These are phyloP conservation scores for Cryptosporidium andersoni DNA, from an alignment of 169 alveolate genomes.

Conservation along the genomic window DNA sequence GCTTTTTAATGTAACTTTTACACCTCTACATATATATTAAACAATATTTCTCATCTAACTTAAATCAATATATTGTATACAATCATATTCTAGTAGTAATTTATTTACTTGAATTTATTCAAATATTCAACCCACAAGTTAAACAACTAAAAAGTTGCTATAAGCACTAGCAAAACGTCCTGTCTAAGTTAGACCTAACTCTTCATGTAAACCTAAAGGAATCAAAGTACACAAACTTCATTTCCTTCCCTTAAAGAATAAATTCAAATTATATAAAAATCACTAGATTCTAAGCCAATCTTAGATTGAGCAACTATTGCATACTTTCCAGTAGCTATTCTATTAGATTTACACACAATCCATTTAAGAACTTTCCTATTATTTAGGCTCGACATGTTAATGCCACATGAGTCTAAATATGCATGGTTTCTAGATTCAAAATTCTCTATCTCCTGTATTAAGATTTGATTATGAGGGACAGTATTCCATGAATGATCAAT, in stretches of 20 bases:
- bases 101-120: neutral
- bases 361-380: conserved; percentile 16
- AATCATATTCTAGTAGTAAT: neutral
- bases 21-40: neutral
- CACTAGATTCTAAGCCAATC: conserved; percentile 29
- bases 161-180: neutral
- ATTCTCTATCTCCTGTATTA: conserved; percentile 24
- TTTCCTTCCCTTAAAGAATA: neutral
- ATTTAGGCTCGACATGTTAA: neutral
- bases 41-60: neutral
- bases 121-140: neutral
- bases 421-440: neutral
- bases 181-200: conserved; percentile 58
- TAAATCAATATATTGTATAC: neutral
- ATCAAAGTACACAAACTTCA: no score
- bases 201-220: no score
- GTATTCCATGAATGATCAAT: conserved; percentile 48
- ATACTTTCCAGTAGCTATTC: conserved; percentile 59
- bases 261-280: conserved; percentile 1
- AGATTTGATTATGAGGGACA: conserved; percentile 54
- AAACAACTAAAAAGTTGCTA: no score
- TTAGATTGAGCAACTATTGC: conserved; percentile 10
- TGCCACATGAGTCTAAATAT: neutral
- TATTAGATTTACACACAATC: conserved; percentile 44
- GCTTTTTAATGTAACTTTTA: neutral